Base-by-base conservation (phyloP, 768 basidiomycete genomes). In the Mycena vulgaris region DNA sequence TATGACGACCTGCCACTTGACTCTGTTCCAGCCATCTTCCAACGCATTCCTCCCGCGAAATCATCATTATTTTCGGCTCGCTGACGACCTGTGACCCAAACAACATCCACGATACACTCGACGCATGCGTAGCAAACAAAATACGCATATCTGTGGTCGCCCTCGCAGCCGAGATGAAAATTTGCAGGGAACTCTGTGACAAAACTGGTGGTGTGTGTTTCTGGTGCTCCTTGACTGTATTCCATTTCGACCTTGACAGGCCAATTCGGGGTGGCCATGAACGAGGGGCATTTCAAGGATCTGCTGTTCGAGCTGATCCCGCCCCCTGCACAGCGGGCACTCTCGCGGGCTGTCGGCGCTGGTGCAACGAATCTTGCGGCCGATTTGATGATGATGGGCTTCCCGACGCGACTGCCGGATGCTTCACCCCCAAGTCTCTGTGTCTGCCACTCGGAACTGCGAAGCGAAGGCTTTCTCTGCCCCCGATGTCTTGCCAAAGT, bases 351-450 rank as follows among this genome's bases (percentile, higher is more conserved):
- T 21, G 74, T 77, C 4, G 87, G 86, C 0, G 84, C 83, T 56
- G 81, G 85, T 6, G 78, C 80, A 14, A 80, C 84, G 14, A 93
- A 91, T 70, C 88, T 89, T 25, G 89, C 92, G 0, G 92, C 95
- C 0, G 97, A 99, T 82, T 84, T 99, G 60, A 98, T 99, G 94
- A 94, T 98, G 89, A 99, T 99, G 95, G 98, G 98, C 11, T 99
- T 99, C 81, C 98, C 98, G 2, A 95, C 94, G 19, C 91, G 96
- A 21, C 85, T 98, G 8, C 95, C 97, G 0, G 93, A 94, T 74
- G 90, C 90, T 13, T 93, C 92, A 5, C 91, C 92, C 37, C 92
- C 92, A 10, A 92, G 93, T 62, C 85, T 99, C 23, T 99, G 98
- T 76, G 95, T 91, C 9, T 99, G 98, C 77, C 98, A 99, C 80